Evolutionary conservation across 306 rosid species (phyloP).

Genomic region (Cicer yamashitae): DNA sequence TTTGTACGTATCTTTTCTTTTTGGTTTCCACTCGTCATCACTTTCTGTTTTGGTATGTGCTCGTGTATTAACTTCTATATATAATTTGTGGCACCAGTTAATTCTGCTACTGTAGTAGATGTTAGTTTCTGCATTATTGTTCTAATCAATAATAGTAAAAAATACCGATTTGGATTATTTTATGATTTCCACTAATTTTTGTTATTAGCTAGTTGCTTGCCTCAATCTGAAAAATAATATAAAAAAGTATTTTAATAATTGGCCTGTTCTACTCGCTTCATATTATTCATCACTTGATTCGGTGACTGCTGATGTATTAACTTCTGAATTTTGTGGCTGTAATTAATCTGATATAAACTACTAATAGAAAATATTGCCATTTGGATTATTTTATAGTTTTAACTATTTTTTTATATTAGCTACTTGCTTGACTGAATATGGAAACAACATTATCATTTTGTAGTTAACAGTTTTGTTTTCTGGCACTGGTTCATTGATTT

Average conservation of each 20-base stretch:
- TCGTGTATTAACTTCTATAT: conserved; percentile 41
- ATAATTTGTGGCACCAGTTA: conserved; percentile 36
- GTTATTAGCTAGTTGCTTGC: conserved; percentile 42
- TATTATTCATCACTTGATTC: conserved; percentile 39
- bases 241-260: neutral
- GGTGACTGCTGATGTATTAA: conserved; percentile 45
- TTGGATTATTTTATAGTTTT: conserved; percentile 32
- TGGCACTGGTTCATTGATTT: conserved; percentile 37
- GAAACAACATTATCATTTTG: conserved; percentile 6
- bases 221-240: conserved; percentile 33
- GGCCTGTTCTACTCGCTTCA: neutral
- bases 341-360: conserved; percentile 9
- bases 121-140: conserved; percentile 40
- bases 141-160: conserved; percentile 13
- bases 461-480: conserved; percentile 23
- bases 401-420: conserved; percentile 36
- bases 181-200: conserved; percentile 18
- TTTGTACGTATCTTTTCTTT: conserved; percentile 37
- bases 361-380: conserved; percentile 15
- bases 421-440: conserved; percentile 43
- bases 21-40: conserved; percentile 51
- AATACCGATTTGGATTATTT: conserved; percentile 36
- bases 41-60: conserved; percentile 46
- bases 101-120: conserved; percentile 26
- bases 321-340: conserved; percentile 42